These are phyloP conservation scores for Chlorencoelia australis DNA, from an alignment of 2,329 filamentous ascomycete species.

Conservation along the genomic window DNA sequence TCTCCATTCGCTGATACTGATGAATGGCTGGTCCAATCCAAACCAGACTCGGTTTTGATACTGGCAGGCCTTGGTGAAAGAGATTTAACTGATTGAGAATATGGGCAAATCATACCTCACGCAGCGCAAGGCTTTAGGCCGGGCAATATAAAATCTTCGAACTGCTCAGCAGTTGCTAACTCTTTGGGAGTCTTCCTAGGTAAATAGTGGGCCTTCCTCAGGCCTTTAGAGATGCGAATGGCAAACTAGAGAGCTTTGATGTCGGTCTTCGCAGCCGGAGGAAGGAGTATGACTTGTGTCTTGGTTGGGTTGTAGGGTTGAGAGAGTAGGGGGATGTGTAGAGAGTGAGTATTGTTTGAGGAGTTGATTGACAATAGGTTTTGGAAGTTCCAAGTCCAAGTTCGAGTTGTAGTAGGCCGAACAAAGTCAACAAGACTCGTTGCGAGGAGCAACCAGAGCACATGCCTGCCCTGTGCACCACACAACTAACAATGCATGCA, in stretches of 20 bases:
- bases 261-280: conserved; percentile 3
- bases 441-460: conserved; percentile 4
- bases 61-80: no score
- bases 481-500: no score
- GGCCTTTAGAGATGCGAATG: conserved; percentile 14
- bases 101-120: conserved; percentile 60
- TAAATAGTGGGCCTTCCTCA: conserved; percentile 18
- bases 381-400: no score
- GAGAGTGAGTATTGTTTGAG: not conserved
- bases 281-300: not conserved
- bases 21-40: no score
- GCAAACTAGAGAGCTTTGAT: conserved; percentile 4
- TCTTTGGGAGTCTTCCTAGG: conserved; percentile 24
- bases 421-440: conserved; percentile 5
- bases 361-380: no score
- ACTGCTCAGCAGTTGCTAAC: conserved; percentile 41
- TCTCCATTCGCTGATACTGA: no score
- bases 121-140: conserved; percentile 77
- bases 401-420: no score
- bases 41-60: no score
- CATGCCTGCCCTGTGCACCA: no score
- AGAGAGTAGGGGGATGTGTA: conserved; percentile 4
- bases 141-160: conserved; percentile 41
- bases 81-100: no score
- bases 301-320: not conserved